Base-by-base conservation (phyloP, 2,329 filamentous ascomycete species). In the Cordyceps pruinosa region DNA sequence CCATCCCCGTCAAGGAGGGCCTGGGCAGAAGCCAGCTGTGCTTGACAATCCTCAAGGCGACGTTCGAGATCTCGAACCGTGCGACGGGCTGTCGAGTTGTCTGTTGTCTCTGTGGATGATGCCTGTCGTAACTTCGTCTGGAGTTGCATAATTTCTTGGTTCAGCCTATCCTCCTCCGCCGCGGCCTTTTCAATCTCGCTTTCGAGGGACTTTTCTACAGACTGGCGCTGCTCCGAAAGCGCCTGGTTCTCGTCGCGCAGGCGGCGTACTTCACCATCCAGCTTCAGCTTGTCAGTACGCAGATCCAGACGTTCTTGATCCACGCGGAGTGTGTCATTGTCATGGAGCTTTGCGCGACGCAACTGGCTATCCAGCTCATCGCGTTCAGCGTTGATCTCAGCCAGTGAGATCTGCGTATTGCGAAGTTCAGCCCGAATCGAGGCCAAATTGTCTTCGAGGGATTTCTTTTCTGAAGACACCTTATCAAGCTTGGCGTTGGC, bases 241-340 rank as follows among this genome's bases (percentile, higher is more conserved):
- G 75, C 68, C 56, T 75, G 77, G 63, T 84, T 86, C 66, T 90
- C 86, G 9, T 87, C 83, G 52, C 77, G 82, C 17, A 89, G 72
- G 13, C 84, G 77, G 42, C 83, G 82, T 17, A 88, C 74, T 64
- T 90, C 87, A 59, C 75, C 79, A 61, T 90, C 87, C 19, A 89
- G 77, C 64, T 84, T 86, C 60, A 84, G 73, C 66, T 86, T 87
- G n/a, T 81, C 73, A 28, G 84, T 83, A 19, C 85, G 83, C 25
- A 90, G 74, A 55, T 89, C 85, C 46, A 87, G 72, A 61, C 86
- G 84, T 65, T 90, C 87, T 60, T 85, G 82, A 62, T 89, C 86
- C 46, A 87, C 68, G 13, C 79, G 80, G 62, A 83, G 79, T 1
- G 78, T 82, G 58, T 85, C 81, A 56, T 79, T 79, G 49, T 81